Percentiles rank a stretch among this genome's conserved stretches.
Conservation (phyloP, 2,329 filamentous ascomycete species). For the Phaeophleospora eucalypticola region DNA sequence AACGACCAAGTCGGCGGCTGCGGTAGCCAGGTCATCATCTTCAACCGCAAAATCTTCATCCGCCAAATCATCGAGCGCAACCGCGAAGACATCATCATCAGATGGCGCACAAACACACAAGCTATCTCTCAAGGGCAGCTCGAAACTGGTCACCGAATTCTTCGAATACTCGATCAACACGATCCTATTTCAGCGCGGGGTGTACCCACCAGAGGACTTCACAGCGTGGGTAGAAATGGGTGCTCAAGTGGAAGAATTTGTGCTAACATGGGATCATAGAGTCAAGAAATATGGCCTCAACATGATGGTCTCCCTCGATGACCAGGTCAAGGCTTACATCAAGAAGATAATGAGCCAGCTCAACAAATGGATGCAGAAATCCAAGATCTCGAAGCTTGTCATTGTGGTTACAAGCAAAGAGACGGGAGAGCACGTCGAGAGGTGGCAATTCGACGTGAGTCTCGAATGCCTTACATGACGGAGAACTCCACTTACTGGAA, state of each 20-base stretch:
- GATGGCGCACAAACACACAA: conserved; percentile 90
- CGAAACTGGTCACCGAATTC: conserved; percentile 65
- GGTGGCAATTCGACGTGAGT: conserved; percentile 93
- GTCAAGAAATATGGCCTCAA: conserved; percentile 99
- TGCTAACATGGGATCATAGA: conserved; percentile 34
- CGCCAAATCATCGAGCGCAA: conserved; percentile 1
- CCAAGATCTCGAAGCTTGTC: conserved; percentile 95
- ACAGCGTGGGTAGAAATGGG: conserved; percentile 63
- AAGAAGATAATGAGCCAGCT: conserved; percentile 99
- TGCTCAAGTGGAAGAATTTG: background rate
- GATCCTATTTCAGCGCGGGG: conserved; percentile 84
- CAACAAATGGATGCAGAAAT: conserved; percentile 94
- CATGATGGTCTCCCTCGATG: conserved; percentile 94
- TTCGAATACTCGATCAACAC: conserved; percentile 99
- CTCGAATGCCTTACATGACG: background rate
- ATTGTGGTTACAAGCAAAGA: conserved; percentile 97
- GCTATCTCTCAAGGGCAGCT: conserved; percentile 75
- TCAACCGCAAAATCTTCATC: conserved; percentile 3
- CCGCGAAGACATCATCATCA: conserved; percentile 13
- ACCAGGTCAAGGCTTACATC: conserved; percentile 98
- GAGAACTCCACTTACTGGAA: too few relatives aligned
- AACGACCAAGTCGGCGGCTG: background rate
- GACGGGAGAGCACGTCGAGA: conserved; percentile 89
- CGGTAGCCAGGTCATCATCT: background rate
- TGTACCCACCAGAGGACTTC: conserved; percentile 93